A percentile compares a stretch with the other conserved stretches of the same genome.
Conservation (phyloP, 1,284 basidiomycete genomes). For the Exobasidium cylindrosporum region DNA sequence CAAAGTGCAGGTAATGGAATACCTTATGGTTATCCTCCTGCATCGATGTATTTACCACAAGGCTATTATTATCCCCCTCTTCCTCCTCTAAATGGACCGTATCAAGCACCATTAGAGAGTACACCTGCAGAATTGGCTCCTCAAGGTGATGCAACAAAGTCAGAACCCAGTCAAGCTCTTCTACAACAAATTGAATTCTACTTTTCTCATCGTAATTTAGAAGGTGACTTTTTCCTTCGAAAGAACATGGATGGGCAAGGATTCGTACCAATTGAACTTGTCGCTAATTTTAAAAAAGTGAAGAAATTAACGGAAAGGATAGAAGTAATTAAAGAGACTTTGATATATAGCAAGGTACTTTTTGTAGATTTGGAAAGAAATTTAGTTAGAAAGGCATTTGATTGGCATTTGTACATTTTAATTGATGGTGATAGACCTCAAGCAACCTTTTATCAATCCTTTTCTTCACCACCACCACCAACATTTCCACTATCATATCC, state of each 20-base stretch:
- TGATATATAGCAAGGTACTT: slow-evolving; percentile 29
- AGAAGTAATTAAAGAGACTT: slow-evolving; percentile 26
- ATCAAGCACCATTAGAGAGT: neutral
- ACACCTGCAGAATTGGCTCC: slow-evolving; percentile 9
- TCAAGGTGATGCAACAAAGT: neutral
- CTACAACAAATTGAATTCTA: slow-evolving; percentile 52
- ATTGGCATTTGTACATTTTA: slow-evolving; percentile 37
- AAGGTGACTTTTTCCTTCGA: slow-evolving; percentile 46
- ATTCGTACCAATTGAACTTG: slow-evolving; percentile 35
- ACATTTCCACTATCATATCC: too few relatives aligned
- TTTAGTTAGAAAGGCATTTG: slow-evolving; percentile 29
- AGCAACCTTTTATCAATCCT: neutral
- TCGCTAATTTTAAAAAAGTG: slow-evolving; percentile 44
- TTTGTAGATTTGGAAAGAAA: slow-evolving; percentile 27
- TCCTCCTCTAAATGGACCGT: neutral
- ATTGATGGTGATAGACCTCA: slow-evolving; percentile 3
- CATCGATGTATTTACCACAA: neutral
- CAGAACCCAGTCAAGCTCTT: slow-evolving; percentile 23
- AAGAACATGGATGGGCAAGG: slow-evolving; percentile 44
- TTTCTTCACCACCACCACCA: neutral
- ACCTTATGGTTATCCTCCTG: neutral
- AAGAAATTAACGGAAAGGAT: slow-evolving; percentile 15
- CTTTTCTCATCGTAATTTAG: slow-evolving; percentile 44
- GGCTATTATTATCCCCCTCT: neutral
- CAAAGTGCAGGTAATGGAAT: neutral